Evolutionary conservation across 345 rosid species (phyloP), one percentile per base, ranked within the genome.

Genomic region (Psidium guajava): DNA sequence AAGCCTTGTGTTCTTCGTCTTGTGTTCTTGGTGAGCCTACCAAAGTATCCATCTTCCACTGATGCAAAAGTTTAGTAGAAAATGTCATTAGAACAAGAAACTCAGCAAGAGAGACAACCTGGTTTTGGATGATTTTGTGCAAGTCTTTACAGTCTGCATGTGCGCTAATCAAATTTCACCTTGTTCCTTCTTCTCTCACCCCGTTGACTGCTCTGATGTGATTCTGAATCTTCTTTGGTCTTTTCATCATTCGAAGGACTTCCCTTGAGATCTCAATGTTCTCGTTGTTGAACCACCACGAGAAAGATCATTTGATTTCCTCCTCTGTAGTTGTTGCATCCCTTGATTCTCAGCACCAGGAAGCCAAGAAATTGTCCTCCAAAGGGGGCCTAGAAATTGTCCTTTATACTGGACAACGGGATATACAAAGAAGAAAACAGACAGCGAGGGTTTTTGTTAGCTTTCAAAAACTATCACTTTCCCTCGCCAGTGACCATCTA

Each of bases 201-300:
- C 8, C 4, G 25, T 24, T 55, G 6, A 55, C 11, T 54, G 56
- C 84, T 74, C 84, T 52, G 12, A 88, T 85, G 14, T 44, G 83
- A 77, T 3, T 64, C 83, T 77, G 20, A n/a, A 27, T 36, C 77
- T 64, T 73, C 80, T 73, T 73, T 40, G 5, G 80, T 28, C 40
- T 61, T 5, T 44, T 42, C 11, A 18, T 85, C 92, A 55, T 88
- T 22, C 51, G 51, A 88, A 87, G 86, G 59, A 69, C 82, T 85
- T 6, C 82, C 82, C 86, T 87, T 89, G 89, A 3, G 90, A 88
- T 87, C 85, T 90, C 11, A 85, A 24, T 50, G 88, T 25, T 81
- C 81, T 89, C 14, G 86, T 18, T 13, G 86, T 18, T 13, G 84
- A 32, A 11, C 86, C 85, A 21, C 84, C 86, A 14, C 74, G 80